These are phyloP conservation scores for Alternaria gaisen DNA, from an alignment of 2,329 filamentous ascomycete species.

Conservation along the genomic window DNA sequence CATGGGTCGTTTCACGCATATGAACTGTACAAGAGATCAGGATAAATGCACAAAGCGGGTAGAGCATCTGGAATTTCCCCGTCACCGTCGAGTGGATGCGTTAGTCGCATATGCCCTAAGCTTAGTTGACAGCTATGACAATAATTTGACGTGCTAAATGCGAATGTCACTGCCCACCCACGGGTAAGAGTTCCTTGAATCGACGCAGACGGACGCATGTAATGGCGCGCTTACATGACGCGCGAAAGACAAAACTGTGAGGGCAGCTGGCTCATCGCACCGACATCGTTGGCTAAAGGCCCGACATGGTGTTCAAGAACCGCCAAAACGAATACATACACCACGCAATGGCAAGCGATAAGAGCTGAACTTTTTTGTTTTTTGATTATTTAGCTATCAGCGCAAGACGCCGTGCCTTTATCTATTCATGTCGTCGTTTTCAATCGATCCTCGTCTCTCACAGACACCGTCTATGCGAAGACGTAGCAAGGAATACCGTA, in stretches of 20 bases:
- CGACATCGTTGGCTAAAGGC: not conserved
- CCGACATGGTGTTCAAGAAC: not conserved
- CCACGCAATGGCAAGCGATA: not conserved
- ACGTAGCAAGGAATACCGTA: slow-evolving; percentile 50
- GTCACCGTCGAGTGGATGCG: not conserved
- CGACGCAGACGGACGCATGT: not conserved
- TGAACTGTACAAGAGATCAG: not conserved
- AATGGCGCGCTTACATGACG: slow-evolving; percentile 1
- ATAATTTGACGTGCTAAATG: not conserved
- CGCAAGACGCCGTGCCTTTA: not conserved
- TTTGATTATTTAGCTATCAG: not conserved
- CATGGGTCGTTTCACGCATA: not conserved
- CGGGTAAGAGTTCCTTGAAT: not conserved
- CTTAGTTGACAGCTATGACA: slow-evolving; percentile 5
- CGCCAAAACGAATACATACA: not conserved
- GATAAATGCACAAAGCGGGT: not conserved
- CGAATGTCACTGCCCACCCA: not conserved
- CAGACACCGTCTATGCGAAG: slow-evolving; percentile 35
- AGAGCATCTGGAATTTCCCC: not conserved
- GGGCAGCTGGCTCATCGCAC: not conserved
- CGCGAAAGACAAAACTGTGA: not conserved
- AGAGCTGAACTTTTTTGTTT: not conserved
- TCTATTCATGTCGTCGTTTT: slow-evolving; percentile 3
- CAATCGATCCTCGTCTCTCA: not conserved
- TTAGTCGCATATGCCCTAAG: slow-evolving; percentile 3